Base-by-base conservation (phyloP, 192 early-diverging fungal genomes). In the Mortierella antarctica region DNA sequence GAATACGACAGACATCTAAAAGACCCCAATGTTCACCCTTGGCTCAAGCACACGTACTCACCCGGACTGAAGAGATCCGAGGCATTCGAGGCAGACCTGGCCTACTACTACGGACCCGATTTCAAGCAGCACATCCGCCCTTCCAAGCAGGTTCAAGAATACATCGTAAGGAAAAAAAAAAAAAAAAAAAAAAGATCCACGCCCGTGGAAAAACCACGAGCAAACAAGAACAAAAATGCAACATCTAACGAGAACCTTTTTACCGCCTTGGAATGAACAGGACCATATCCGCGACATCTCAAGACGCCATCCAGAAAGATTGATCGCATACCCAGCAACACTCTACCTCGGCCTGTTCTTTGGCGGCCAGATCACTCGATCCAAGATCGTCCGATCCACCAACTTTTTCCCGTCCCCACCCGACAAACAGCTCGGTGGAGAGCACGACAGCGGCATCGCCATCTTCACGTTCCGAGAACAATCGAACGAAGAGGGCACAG, bases 281-380 rank as follows among this genome's bases (percentile, higher is more conserved):
- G 62, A 69, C 17, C 74, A 78, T 18, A 78, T 78, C 45, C 62
- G 68, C 14, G 74, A 78, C n/a, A 78, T 78, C 55, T 39, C 67
- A 51, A 78, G 70, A 57, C 47, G 55, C 10, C 54, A 70, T 15
- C 74, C 74, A 1, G 68, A 70, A n/a, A 69, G 57, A 61, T 68
- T 78, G 8, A 50, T 78, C 8, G 74, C 74, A n/a, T 78, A 51
- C 44, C 74, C 74, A 53, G 67, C 74, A 51, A 78, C 74, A 1
- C 44, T 70, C 39, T 78, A 78, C 49, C 48, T 70, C n/a, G 74
- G 74, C 49, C 48, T 78, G 17, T 78, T 78, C 45, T 78, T 78
- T 40, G 74, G 74, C 14, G 74, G 74, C 6, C 67, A 65, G 21
- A 78, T 78, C 23, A 57, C 57, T 10, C 61, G 74, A 6, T 70